phyloP scores from a whole-genome alignment of 345 rosid genomes.

The Iberis pinnata region DNA sequence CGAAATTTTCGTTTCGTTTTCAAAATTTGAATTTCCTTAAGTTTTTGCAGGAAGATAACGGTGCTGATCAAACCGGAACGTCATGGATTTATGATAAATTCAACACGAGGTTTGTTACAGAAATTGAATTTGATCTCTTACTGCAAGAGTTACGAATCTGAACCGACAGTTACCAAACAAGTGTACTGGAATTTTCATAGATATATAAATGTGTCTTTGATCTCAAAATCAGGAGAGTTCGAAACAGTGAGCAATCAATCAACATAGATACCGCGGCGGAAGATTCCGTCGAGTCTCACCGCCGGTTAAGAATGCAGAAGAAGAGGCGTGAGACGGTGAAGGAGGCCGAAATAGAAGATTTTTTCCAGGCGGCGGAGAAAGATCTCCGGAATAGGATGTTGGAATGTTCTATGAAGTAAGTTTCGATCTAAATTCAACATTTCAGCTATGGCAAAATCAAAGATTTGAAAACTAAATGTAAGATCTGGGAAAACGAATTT shows the following conservation, averaged over 20 bases:
- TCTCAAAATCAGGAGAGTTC: background rate
- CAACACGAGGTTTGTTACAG: conserved; percentile 13
- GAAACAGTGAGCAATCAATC: background rate
- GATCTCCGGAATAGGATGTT: conserved; percentile 8
- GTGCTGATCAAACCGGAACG: conserved; percentile 13
- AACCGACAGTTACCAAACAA: background rate
- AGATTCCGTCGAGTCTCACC: conserved; percentile 5
- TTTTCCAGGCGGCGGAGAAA: conserved; percentile 26
- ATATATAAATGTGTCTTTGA: background rate
- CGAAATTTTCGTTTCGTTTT: background rate
- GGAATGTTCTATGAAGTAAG: conserved; percentile 21
- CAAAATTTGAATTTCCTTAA: too few species aligned
- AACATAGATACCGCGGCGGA: conserved; percentile 1
- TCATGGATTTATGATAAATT: conserved; percentile 21
- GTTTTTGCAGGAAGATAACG: conserved; percentile 10
- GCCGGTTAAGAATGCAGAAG: conserved; percentile 1
- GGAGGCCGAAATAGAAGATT: conserved; percentile 14
- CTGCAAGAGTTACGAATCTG: too few species aligned
- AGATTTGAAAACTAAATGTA: background rate
- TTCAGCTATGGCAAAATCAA: background rate
- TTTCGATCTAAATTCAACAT: background rate
- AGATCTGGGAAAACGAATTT: background rate
- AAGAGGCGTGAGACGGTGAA: conserved; percentile 23
- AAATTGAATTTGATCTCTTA: background rate
- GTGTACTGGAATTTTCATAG: too few species aligned